phyloP scores from a whole-genome alignment of 2,329 filamentous ascomycete species.

The Ophiostoma himal-ulmi region DNA sequence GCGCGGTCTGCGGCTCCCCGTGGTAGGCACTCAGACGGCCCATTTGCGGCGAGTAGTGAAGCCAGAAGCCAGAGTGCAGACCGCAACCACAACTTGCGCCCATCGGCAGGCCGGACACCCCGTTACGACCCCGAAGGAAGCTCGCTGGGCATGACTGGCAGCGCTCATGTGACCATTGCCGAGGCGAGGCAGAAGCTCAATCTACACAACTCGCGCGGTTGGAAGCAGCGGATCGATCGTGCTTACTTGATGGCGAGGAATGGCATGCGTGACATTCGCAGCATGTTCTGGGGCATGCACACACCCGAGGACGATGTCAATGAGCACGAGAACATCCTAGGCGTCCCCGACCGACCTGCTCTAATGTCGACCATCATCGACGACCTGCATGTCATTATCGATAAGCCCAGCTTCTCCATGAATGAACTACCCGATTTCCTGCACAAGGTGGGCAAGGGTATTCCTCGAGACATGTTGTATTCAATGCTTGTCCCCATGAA shows the following conservation, averaged over 20 bases:
- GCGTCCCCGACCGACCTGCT: slow-evolving; percentile 76
- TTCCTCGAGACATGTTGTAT: slow-evolving; percentile 88
- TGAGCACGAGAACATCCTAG: slow-evolving; percentile 77
- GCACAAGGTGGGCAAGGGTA: slow-evolving; percentile 88
- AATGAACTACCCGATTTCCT: slow-evolving; percentile 77
- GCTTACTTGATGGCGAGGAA: slow-evolving; percentile 63
- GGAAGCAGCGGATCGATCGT: slow-evolving; percentile 84
- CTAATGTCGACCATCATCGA: slow-evolving; percentile 75
- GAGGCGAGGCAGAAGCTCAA: slow-evolving; percentile 73
- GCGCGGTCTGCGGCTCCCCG: slow-evolving; percentile 39
- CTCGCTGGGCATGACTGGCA: slow-evolving; percentile 61
- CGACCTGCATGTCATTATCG: slow-evolving; percentile 77
- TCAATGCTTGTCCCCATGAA: slow-evolving; percentile 84
- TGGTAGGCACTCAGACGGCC: neutral
- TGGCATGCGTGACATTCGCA: slow-evolving; percentile 72
- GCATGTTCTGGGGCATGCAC: slow-evolving; percentile 75
- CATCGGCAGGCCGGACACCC: slow-evolving; percentile 43
- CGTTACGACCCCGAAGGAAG: slow-evolving; percentile 77
- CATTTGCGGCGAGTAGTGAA: neutral
- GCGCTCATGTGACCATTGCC: slow-evolving; percentile 64
- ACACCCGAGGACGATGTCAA: slow-evolving; percentile 74
- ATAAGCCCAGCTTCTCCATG: slow-evolving; percentile 88
- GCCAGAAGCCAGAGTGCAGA: slow-evolving; percentile 47
- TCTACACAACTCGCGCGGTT: slow-evolving; percentile 77
- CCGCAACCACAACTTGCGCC: slow-evolving; percentile 31